phyloP scores from a whole-genome alignment of 495 filamentous ascomycete genomes.

The Chlorociboria aeruginascens region DNA sequence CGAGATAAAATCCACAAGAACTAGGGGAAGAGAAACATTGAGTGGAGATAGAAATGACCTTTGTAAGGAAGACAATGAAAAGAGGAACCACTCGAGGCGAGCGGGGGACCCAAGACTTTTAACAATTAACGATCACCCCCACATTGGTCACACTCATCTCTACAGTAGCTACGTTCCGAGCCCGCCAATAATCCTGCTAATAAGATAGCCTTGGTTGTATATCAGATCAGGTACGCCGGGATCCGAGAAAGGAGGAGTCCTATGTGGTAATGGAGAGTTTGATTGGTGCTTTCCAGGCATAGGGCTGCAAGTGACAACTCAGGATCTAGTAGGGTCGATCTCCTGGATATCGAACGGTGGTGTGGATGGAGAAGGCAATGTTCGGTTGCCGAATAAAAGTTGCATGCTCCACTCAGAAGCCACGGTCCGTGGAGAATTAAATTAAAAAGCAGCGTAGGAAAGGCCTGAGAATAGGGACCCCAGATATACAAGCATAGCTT shows the following conservation, averaged over 20 bases:
- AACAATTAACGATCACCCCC: conserved; percentile 14
- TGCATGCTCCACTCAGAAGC: conserved; percentile 5
- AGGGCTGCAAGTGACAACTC: conserved; percentile 8
- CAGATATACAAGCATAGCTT: conserved; percentile 6
- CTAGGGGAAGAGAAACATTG: conserved; percentile 12
- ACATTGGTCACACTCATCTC: conserved; percentile 13
- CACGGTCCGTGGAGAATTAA: conserved; percentile 2
- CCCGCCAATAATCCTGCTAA: conserved; percentile 9
- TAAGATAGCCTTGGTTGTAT: conserved; percentile 7
- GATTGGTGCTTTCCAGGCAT: conserved; percentile 12
- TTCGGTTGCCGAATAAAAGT: conserved; percentile 7
- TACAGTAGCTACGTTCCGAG: conserved; percentile 13
- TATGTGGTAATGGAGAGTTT: conserved; percentile 8
- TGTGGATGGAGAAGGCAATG: conserved; percentile 2
- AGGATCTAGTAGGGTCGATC: conserved; percentile 15
- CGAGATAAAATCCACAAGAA: conserved; percentile 12
- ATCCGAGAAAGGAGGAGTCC: conserved; percentile 1
- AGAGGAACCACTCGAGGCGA: conserved; percentile 2
- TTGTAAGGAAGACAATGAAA: conserved; percentile 7
- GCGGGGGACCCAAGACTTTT: conserved; percentile 7
- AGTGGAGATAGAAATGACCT: conserved; percentile 18
- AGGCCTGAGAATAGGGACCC: conserved; percentile 6
- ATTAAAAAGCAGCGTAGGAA: not conserved
- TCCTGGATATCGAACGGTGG: not conserved
- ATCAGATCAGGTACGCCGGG: conserved; percentile 5